Evolutionary conservation across 257 asterid species (phyloP), one percentile per base, ranked within the genome.

Genomic region (Craterostigma plantagineum): DNA sequence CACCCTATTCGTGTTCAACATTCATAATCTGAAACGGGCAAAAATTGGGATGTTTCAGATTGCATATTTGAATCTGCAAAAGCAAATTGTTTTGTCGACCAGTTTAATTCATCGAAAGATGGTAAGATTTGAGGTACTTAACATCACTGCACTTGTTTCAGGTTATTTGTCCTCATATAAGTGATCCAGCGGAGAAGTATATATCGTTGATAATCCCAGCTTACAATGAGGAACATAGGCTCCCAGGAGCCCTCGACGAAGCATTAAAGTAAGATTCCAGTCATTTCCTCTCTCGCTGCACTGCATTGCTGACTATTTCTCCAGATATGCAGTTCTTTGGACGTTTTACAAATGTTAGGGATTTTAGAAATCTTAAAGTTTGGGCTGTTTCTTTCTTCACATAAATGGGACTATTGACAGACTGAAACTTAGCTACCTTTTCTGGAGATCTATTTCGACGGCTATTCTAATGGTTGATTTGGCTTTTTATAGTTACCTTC

Each of bases 231-330:
- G 91, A 90, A 68, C 51, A 70, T 65, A 67, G 99, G 66, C 94
- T 90, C 51, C 87, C 95, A 14, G 87, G 79, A 63, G 91, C 94
- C 16, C 95, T 90, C 13, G 76, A 63, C 7, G 99, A 90, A 75
- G 72, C 87, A 47, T 46, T 90, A 49, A 70, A 51, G 99, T 90
- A 63, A 70, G 46, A 23, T 6, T 2, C 30, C 30, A 23, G 6
- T 23, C 30, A 23, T 23, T 23, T 2, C 48, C 23, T 8, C 17
- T 43, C 10, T 43, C n/a, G n/a, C 34, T n/a, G n/a, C n/a, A n/a
- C 30, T 23, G 30, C 2, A 23, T 2, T 23, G 30, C 30, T 6
- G 30, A 23, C 2, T 23, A 23, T 23, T 23, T 23, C n/a, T 23
- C 4, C 30, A 23, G 4, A 23, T 23, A 23, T 23, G 30, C 30